Conservation (phyloP, 495 filamentous ascomycete genomes). For the Tuber brumale region DNA sequence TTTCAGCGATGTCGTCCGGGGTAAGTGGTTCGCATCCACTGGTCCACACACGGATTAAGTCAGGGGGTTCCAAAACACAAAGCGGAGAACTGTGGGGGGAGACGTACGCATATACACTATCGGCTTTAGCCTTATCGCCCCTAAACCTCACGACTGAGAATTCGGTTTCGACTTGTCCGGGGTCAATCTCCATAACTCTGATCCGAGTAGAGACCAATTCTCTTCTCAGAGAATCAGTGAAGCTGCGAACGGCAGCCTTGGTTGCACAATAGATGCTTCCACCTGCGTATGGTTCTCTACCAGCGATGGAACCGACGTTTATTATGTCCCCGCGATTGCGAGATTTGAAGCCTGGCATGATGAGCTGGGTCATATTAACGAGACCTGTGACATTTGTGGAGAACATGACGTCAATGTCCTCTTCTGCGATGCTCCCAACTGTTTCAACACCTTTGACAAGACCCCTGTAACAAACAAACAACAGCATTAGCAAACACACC, state of each 20-base stretch:
- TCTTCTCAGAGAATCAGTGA: slow-evolving; percentile 81
- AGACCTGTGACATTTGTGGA: slow-evolving; percentile 87
- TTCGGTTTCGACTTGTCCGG: slow-evolving; percentile 96
- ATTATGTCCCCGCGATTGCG: slow-evolving; percentile 87
- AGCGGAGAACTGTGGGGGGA: background rate
- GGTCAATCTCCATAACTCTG: slow-evolving; percentile 85
- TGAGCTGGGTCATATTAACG: slow-evolving; percentile 93
- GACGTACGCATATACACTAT: slow-evolving; percentile 85
- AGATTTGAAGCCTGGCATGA: slow-evolving; percentile 77
- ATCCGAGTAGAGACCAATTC: slow-evolving; percentile 85
- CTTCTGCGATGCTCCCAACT: slow-evolving; percentile 72
- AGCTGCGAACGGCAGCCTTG: slow-evolving; percentile 84
- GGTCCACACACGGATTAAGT: slow-evolving; percentile 1
- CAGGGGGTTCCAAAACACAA: slow-evolving; percentile 7
- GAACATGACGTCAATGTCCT: slow-evolving; percentile 84
- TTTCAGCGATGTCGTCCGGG: slow-evolving; percentile 89
- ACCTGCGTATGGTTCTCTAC: slow-evolving; percentile 80
- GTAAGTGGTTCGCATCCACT: slow-evolving; percentile 86
- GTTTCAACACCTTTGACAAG: slow-evolving; percentile 82
- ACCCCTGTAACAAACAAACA: slow-evolving; percentile 51
- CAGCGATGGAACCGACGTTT: slow-evolving; percentile 93
- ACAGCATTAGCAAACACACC: background rate
- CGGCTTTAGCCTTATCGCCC: slow-evolving; percentile 89
- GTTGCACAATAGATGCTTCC: slow-evolving; percentile 95
- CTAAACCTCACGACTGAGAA: slow-evolving; percentile 91